phyloP scores from a whole-genome alignment of 2,329 filamentous ascomycete genomes.

The Diaporthe sp. region DNA sequence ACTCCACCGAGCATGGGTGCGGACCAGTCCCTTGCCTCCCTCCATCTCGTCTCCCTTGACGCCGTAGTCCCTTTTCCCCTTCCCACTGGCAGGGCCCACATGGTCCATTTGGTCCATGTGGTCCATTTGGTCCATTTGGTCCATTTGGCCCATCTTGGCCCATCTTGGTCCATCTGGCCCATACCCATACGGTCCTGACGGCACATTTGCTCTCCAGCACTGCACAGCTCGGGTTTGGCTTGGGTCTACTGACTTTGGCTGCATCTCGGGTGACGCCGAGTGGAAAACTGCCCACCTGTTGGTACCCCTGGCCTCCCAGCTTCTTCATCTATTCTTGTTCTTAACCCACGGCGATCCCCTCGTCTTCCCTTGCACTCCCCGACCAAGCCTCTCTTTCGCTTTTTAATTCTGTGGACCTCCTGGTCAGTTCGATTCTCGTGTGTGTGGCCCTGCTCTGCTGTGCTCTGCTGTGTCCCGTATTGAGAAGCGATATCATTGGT shows the following conservation, averaged over 20 bases:
- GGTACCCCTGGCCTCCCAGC: constrained; percentile 15
- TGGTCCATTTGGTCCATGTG: not conserved
- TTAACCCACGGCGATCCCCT: constrained; percentile 33
- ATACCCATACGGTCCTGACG: not conserved
- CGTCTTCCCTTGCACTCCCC: constrained; percentile 25
- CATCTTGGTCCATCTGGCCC: not conserved
- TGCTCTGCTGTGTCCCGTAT: constrained; percentile 13
- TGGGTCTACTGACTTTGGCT: constrained; percentile 20
- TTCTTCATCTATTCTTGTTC: constrained; percentile 19
- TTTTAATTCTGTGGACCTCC: constrained; percentile 29
- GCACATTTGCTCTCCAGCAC: not conserved
- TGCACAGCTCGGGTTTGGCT: not conserved
- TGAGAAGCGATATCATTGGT: constrained; percentile 19
- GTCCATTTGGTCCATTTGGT: not conserved
- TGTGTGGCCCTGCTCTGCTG: constrained; percentile 12
- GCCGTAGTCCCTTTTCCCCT: constrained; percentile 15
- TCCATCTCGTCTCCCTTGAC: constrained; percentile 25
- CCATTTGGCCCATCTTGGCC: not conserved
- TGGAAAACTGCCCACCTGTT: constrained; percentile 32
- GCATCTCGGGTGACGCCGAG: constrained; percentile 34
- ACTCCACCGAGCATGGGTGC: constrained; percentile 25
- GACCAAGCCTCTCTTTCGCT: constrained; percentile 12
- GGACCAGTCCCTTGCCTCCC: not conserved
- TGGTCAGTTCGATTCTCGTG: constrained; percentile 24
- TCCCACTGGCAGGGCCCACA: constrained; percentile 8